Evolutionary conservation across 2,329 filamentous ascomycete genomes (phyloP).

Genomic region (Scytalidium sp.): DNA sequence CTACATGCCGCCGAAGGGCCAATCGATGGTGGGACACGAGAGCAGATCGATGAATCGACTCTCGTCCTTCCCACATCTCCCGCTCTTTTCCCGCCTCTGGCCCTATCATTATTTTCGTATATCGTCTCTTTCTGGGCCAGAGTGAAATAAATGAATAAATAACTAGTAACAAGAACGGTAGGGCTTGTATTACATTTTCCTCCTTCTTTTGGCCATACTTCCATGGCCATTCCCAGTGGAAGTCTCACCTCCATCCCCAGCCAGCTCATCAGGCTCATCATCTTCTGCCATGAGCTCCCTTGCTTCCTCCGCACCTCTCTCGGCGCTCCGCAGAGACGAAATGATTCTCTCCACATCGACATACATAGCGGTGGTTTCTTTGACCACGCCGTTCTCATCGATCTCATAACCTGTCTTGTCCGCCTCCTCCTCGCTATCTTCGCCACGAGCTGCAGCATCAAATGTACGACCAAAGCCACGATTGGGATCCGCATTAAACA

Average conservation of each 20-base stretch:
- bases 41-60: too few relatives aligned
- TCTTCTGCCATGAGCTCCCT: slow-evolving; percentile 10
- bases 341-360: slow-evolving; percentile 68
- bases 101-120: too few relatives aligned
- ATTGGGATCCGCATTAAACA: slow-evolving; percentile 89
- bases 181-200: slow-evolving; percentile 10
- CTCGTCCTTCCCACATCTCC: too few relatives aligned
- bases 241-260: slow-evolving; percentile 15
- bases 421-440: slow-evolving; percentile 35
- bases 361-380: slow-evolving; percentile 87
- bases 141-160: too few relatives aligned
- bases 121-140: background rate
- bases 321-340: slow-evolving; percentile 23
- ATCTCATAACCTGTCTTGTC: slow-evolving; percentile 55
- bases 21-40: too few relatives aligned
- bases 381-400: slow-evolving; percentile 83
- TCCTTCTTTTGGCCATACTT: slow-evolving; percentile 18
- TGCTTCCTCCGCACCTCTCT: slow-evolving; percentile 25
- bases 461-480: slow-evolving; percentile 66
- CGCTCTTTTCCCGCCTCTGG: too few relatives aligned
- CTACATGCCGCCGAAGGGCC: too few relatives aligned
- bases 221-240: slow-evolving; percentile 11
- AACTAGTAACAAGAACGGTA: background rate
- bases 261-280: slow-evolving; percentile 22
- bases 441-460: slow-evolving; percentile 2